Conservation (phyloP, 352 stramenopile species). For the Globisporangium spinosum region DNA sequence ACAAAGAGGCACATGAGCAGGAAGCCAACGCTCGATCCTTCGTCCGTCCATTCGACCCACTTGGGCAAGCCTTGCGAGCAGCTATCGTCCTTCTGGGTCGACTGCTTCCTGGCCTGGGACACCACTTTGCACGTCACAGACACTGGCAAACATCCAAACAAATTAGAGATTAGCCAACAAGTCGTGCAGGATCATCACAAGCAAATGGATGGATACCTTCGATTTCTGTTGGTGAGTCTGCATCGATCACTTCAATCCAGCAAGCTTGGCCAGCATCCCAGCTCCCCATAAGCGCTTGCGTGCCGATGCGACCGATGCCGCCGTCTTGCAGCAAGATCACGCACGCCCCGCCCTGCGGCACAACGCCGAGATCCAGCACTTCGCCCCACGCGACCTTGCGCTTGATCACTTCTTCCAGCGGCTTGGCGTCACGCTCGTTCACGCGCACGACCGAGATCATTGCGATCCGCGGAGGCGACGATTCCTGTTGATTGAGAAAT, state of each 20-base stretch:
- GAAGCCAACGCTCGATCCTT: slow-evolving; percentile 78
- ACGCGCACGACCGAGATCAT: slow-evolving; percentile 76
- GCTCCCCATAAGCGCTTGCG: slow-evolving; percentile 79
- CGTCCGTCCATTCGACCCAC: slow-evolving; percentile 72
- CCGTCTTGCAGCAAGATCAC: slow-evolving; percentile 77
- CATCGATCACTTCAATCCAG: slow-evolving; percentile 76
- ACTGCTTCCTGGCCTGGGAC: slow-evolving; percentile 29
- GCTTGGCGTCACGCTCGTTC: slow-evolving; percentile 53
- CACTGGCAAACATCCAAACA: slow-evolving; percentile 24
- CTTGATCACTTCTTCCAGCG: slow-evolving; percentile 65
- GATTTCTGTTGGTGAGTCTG: slow-evolving; percentile 63
- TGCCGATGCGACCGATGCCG: slow-evolving; percentile 68
- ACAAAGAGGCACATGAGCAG: slow-evolving; percentile 83
- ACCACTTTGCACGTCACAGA: slow-evolving; percentile 76
- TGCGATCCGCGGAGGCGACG: slow-evolving; percentile 55
- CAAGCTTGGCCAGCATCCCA: slow-evolving; percentile 73
- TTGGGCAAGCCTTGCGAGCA: slow-evolving; percentile 41
- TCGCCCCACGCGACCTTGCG: slow-evolving; percentile 68
- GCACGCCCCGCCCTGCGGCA: slow-evolving; percentile 70
- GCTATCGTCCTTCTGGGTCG: slow-evolving; percentile 25
- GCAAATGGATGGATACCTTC: slow-evolving; percentile 34
- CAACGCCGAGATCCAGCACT: slow-evolving; percentile 67
- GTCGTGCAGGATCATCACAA: not conserved
- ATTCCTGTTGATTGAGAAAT: slow-evolving; percentile 68
- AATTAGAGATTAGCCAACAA: not conserved